Evolutionary conservation across 2,329 filamentous ascomycete genomes (phyloP), one percentile per base, ranked within the genome.

Genomic region (Neoarthrinium moseri): DNA sequence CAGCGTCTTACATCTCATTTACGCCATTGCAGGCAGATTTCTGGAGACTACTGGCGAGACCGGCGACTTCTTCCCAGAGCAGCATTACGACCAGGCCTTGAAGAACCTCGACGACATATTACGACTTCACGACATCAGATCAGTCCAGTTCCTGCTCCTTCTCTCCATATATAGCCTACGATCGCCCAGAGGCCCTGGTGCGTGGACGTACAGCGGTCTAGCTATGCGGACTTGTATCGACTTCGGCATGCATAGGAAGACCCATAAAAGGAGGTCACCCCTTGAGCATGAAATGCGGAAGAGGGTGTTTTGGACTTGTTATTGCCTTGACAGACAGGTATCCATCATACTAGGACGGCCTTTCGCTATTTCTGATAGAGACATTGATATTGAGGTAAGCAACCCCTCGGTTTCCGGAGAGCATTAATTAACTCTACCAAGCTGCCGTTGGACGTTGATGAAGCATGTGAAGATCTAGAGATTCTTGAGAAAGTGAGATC

Each of bases 271-370:
- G 12, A 45, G 40, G 3, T 47, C 46, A 7, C 48, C 42, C 11
- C 41, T 57, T 18, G 56, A 58, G 24, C 47, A 52, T 24, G 55
- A 56, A 29, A 55, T 60, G 47, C 42, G 57, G 12, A 60, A 58
- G 34, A 53, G 59, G 11, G 48, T 63, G 4, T 65, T 65, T 39
- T 64, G 62, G 62, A 53, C 54, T 5, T 59, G 57, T 35, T 65
- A 65, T 45, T 58, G 48, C 33, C 52, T 64, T 6, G 62, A 65
- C 47, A 56, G 62, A 21, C 55, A 61, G 24, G 51, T 62, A 4
- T 64, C 59, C 3, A 63, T 60, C 24, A 55, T 57, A 5, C 48
- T 63, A n/a, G 61, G 61, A 2, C 47, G 60, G 30, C 59, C 59
- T 2, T 62, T 63, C 43, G 56, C 57, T 10, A 60, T 65, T 18